Evolutionary conservation across 73 alveolate genomes (phyloP), one percentile per base, ranked within the genome.

Genomic region (Paramecium octaurelia): DNA sequence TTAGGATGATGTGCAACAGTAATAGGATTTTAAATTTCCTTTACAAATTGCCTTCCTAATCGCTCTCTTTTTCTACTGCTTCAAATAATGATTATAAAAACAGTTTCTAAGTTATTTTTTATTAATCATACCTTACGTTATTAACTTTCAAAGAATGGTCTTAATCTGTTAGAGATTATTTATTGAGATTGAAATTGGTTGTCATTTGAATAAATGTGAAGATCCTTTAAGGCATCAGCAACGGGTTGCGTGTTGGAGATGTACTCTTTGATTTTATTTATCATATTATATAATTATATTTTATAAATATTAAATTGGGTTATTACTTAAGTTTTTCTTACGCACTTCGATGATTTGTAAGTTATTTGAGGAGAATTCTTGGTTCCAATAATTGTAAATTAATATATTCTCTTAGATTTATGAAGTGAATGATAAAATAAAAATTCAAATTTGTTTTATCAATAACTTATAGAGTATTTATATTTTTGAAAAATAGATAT

Each of bases 281-380:
- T 64, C 84, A 27, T 64, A 31, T 64, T 12, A 64, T 10, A 27
- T 64, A 24, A 4, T 11, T 8, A 31, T 31, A 64, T 8, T 12
- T 36, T 73, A 35, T 12, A 80, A 80, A n/a, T 59, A 80, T 35
- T 14, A 71, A 35, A 12, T 75, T 34, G 38, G 31, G 14, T 54
- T 18, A 16, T n/a, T n/a, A 75, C 10, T 4, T 27, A 8, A 24
- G 46, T 59, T 20, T 40, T 80, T 44, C 57, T 24, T 44, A 21
- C 7, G 11, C 29, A 80, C 0, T 5, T 43, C 54, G 21, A 44
- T 44, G 8, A 20, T 35, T 24, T 80, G 46, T 23, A 40, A 1
- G 95, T 98, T 98, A 73, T 44, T 34, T 31, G 3, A 16, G 40
- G 5, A 36, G 31, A 35, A 12, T 35, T 73, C 44, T 6, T 18